These are phyloP conservation scores for Gloeopeniophorella convolvens DNA, from an alignment of 768 basidiomycete genomes.

Conservation along the genomic window DNA sequence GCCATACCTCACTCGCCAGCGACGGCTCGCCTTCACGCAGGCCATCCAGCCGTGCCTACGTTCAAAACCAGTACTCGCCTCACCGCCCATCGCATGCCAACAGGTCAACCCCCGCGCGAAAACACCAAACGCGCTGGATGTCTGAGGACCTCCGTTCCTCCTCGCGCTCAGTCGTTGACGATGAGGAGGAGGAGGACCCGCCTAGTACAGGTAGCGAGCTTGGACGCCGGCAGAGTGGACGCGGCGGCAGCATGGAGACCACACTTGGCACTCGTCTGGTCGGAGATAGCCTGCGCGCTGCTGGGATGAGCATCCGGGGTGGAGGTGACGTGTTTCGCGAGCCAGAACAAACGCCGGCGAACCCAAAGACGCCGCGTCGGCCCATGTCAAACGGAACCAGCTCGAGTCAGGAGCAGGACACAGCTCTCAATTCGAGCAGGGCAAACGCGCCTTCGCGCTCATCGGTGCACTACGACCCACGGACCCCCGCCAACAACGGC, in stretches of 20 bases:
- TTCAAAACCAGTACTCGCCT: slow-evolving; percentile 22
- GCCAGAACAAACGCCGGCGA: neutral
- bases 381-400: neutral
- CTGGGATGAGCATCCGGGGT: slow-evolving; percentile 45
- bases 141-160: slow-evolving; percentile 39
- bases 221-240: slow-evolving; percentile 49
- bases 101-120: slow-evolving; percentile 39
- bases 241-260: slow-evolving; percentile 70
- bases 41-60: slow-evolving; percentile 14
- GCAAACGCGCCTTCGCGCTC: slow-evolving; percentile 5
- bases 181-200: slow-evolving; percentile 24
- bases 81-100: slow-evolving; percentile 28
- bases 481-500: slow-evolving; percentile 21
- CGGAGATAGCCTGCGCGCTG: slow-evolving; percentile 64
- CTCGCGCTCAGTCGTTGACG: slow-evolving; percentile 22
- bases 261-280: slow-evolving; percentile 54
- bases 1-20: slow-evolving; percentile 15
- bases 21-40: slow-evolving; percentile 18
- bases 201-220: slow-evolving; percentile 11
- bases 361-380: neutral
- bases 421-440: slow-evolving; percentile 2
- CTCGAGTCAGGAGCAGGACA: neutral
- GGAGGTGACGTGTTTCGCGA: slow-evolving; percentile 33
- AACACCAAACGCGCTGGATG: slow-evolving; percentile 48
- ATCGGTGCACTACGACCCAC: slow-evolving; percentile 12